Base-by-base conservation (phyloP, 2,329 filamentous ascomycete genomes). In the Ophiostoma ulmi region DNA sequence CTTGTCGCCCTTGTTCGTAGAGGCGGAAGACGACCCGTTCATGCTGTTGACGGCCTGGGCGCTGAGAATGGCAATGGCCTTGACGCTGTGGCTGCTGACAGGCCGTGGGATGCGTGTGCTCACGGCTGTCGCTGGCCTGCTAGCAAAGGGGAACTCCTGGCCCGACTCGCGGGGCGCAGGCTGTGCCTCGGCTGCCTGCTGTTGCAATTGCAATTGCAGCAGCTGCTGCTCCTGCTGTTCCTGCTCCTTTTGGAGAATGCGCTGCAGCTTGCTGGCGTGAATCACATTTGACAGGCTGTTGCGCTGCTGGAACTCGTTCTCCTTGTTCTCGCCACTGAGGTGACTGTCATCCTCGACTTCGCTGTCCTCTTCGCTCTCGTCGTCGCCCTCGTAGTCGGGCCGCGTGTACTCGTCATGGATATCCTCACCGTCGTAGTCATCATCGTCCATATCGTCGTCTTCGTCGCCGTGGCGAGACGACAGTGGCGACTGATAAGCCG, bases 401-500 rank as follows among this genome's bases (percentile, higher is more conserved):
- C 36, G 64, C 38, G 11, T n/a, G 31, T 38, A 48, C 61, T 38
- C 61, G 36, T 65, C 63, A 20, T 65, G 35, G n/a, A 26, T 65
- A 11, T 66, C 36, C 1, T 31, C 44, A 3, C n/a, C 67, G 2
- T 44, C 48, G 20, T 70, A 70, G 31, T 75, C 73, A 31, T 70
- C 39, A 22, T 76, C 63, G 20, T 64, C 35, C 5, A n/a, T 36
- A 1, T 44, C 66, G 1, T 39, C 65, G 13, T 71, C 72, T 20
- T 70, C 73, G 35, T 75, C 73, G 58, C 69, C 44, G 36, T 76
- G 76, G 26, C 74, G 55, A 8, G 85, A 86, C 4, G 85, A 84
- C 41, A 84, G 77, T 0, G 85, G 85, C 7, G 86, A 87, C 70
- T 83, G 76, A 68, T 84, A 80, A 0, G 81, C 70, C 0, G 81